Evolutionary conservation across 345 rosid genomes (phyloP).

Genomic region (Fremontodendron californicum): DNA sequence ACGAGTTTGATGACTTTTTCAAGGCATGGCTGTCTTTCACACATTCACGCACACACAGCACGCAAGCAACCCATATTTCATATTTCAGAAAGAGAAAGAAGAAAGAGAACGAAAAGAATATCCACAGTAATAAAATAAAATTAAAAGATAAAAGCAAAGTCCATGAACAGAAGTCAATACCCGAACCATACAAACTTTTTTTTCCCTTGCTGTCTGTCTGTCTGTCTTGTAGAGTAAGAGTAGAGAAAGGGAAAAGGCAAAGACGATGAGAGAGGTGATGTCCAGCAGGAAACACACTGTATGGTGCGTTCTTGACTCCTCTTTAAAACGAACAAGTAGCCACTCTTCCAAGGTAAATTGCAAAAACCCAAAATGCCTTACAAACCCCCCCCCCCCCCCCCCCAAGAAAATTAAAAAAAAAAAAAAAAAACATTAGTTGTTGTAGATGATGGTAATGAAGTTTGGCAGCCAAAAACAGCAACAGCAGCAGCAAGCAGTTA

Average conservation of each 20-base stretch:
- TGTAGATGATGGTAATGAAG: conserved; percentile 33
- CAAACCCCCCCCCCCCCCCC: too few relatives aligned
- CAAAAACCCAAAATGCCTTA: conserved; percentile 21
- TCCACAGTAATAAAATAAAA: not conserved
- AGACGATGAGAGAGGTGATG: not conserved
- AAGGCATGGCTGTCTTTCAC: too few relatives aligned
- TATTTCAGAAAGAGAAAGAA: too few relatives aligned
- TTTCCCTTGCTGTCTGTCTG: not conserved
- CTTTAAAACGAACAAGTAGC: not conserved
- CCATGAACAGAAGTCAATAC: conserved; percentile 81
- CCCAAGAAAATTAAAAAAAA: conserved; percentile 11
- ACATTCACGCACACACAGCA: too few relatives aligned
- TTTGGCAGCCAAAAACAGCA: conserved; percentile 32
- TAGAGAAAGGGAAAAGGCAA: conserved; percentile 5
- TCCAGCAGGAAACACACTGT: conserved; percentile 28
- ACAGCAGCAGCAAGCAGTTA: conserved; percentile 32
- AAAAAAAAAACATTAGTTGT: conserved; percentile 22
- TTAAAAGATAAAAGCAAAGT: conserved; percentile 9
- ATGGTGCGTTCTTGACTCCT: conserved; percentile 99
- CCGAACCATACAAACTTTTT: conserved; percentile 82
- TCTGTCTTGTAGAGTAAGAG: not conserved
- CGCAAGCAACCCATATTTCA: too few relatives aligned
- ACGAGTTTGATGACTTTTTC: too few relatives aligned
- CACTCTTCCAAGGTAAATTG: conserved; percentile 18
- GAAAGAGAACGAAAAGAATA: too few relatives aligned